Evolutionary conservation across 805 yeast species (phyloP).

Genomic region (Hanseniaspora lindneri): DNA sequence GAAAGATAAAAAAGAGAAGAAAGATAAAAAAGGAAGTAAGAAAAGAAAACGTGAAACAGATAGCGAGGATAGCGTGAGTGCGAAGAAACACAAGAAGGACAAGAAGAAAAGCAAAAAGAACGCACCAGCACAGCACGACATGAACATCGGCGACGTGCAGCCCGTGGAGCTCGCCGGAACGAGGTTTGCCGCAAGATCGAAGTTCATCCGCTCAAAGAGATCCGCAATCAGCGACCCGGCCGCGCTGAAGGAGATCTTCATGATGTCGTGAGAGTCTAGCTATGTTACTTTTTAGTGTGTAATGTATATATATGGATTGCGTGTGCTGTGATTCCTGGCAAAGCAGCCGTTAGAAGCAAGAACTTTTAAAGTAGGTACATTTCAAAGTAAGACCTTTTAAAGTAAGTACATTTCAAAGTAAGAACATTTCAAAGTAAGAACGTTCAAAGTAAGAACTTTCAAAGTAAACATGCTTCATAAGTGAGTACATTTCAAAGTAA

Average conservation of each 20-base stretch:
- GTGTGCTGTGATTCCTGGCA: no score
- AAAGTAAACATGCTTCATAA: no score
- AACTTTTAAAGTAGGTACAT: no score
- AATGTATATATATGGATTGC: no score
- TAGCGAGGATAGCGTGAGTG: background rate
- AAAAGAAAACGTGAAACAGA: slow-evolving; percentile 19
- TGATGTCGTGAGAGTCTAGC: slow-evolving; percentile 52
- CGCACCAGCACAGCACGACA: slow-evolving; percentile 12
- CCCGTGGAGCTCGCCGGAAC: slow-evolving; percentile 32
- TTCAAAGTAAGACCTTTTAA: no score
- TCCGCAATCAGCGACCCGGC: slow-evolving; percentile 84
- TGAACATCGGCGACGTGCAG: slow-evolving; percentile 12
- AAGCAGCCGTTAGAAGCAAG: no score
- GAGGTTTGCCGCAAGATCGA: slow-evolving; percentile 66
- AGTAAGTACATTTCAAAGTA: no score
- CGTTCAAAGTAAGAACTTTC: no score
- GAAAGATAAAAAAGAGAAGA: slow-evolving; percentile 27
- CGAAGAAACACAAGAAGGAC: slow-evolving; percentile 23
- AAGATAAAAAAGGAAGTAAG: slow-evolving; percentile 25
- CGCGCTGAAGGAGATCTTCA: slow-evolving; percentile 83
- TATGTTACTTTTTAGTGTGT: no score
- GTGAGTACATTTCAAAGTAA: no score
- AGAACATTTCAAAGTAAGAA: no score
- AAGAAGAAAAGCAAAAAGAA: slow-evolving; percentile 15
- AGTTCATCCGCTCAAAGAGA: slow-evolving; percentile 79